Conservation (phyloP, 441 rosid species). For the Manihot esculenta region DNA sequence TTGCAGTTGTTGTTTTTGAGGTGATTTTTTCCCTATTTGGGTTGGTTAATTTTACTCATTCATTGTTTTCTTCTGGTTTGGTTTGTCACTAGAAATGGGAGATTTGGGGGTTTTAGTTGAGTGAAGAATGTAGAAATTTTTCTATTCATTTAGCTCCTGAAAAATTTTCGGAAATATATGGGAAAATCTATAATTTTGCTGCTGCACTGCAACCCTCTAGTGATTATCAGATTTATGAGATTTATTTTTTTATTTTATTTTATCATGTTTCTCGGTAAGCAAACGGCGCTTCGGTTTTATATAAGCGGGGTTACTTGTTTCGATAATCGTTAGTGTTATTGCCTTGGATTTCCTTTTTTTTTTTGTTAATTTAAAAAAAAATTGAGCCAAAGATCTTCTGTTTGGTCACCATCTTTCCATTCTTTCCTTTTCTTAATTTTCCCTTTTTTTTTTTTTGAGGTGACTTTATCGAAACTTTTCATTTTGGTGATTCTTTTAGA, state of each 20-base stretch:
- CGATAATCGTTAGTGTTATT: neutral
- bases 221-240: conserved; percentile 12
- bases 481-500: neutral
- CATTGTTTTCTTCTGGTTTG: neutral
- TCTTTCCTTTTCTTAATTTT: neutral
- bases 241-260: neutral
- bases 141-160: conserved; percentile 8
- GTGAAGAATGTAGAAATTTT: conserved; percentile 20
- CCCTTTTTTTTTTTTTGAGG: neutral
- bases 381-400: neutral
- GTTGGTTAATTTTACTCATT: conserved; percentile 11
- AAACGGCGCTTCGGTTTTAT: neutral
- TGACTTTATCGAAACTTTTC: neutral
- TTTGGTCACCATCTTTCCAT: conserved; percentile 1
- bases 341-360: too few relatives aligned
- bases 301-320: neutral
- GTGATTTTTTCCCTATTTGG: conserved; percentile 43
- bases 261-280: conserved; percentile 11
- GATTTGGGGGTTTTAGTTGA: conserved; percentile 33
- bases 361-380: neutral
- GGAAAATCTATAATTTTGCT: conserved; percentile 13
- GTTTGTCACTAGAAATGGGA: conserved; percentile 14
- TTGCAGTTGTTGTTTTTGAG: conserved; percentile 45
- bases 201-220: conserved; percentile 12
- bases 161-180: conserved; percentile 24